phyloP scores from a whole-genome alignment of 768 basidiomycete species.

The Pholiota conissans region DNA sequence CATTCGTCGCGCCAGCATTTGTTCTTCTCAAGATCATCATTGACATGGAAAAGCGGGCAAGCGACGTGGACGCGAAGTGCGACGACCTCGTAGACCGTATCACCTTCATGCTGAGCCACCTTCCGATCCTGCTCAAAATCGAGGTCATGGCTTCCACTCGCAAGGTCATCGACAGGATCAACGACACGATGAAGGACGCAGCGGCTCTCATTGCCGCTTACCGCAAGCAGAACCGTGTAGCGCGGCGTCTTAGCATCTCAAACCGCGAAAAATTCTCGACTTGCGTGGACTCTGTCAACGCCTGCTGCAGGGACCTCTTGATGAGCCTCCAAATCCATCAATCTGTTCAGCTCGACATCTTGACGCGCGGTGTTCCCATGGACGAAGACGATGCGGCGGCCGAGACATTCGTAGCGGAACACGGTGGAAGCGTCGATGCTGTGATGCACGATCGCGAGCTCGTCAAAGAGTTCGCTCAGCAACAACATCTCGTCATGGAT shows the following conservation, averaged over 20 bases:
- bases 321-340: slow-evolving; percentile 43
- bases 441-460: slow-evolving; percentile 34
- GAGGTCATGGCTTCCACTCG: slow-evolving; percentile 32
- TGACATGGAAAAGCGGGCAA: slow-evolving; percentile 34
- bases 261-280: slow-evolving; percentile 36
- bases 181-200: slow-evolving; percentile 33
- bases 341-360: slow-evolving; percentile 33
- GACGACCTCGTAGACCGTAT: slow-evolving; percentile 39
- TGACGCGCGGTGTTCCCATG: slow-evolving; percentile 34
- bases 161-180: slow-evolving; percentile 38
- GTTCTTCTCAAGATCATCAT: slow-evolving; percentile 40
- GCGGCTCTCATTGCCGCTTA: slow-evolving; percentile 39
- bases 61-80: slow-evolving; percentile 40
- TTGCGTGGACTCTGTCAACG: slow-evolving; percentile 30
- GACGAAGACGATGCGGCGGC: slow-evolving; percentile 37
- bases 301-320: slow-evolving; percentile 35
- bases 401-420: slow-evolving; percentile 29
- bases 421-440: slow-evolving; percentile 36
- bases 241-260: slow-evolving; percentile 34
- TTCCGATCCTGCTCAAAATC: slow-evolving; percentile 32
- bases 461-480: slow-evolving; percentile 35
- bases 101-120: slow-evolving; percentile 41
- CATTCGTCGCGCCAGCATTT: slow-evolving; percentile 38
- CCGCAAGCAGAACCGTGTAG: slow-evolving; percentile 33
- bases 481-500: slow-evolving; percentile 35